These are phyloP conservation scores for Hortiboletus rubellus DNA, from an alignment of 1,284 basidiomycete genomes.

Conservation along the genomic window DNA sequence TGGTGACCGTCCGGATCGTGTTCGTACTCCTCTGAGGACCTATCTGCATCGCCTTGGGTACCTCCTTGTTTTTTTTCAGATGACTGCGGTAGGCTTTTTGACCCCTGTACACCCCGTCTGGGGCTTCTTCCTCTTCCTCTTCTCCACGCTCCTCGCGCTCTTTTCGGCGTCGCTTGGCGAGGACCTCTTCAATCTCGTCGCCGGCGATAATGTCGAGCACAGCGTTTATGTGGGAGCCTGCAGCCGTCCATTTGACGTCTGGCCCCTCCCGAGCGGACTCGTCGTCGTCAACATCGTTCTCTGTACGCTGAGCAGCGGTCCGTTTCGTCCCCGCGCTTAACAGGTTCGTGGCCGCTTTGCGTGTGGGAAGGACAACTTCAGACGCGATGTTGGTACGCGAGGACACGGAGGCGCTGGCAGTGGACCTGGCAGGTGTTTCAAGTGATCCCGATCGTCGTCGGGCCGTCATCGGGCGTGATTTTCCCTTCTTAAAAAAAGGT, in stretches of 20 bases:
- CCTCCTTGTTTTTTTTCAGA: conserved; percentile 77
- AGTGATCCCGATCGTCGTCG: conserved; percentile 63
- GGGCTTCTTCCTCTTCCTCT: conserved; percentile 61
- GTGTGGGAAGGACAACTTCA: conserved; percentile 72
- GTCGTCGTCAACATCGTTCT: conserved; percentile 46
- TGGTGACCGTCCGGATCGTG: conserved; percentile 93
- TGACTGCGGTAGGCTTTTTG: conserved; percentile 81
- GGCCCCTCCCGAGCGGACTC: conserved; percentile 58
- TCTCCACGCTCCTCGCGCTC: conserved; percentile 52
- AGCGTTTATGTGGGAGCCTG: conserved; percentile 65
- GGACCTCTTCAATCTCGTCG: conserved; percentile 74
- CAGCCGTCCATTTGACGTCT: conserved; percentile 76
- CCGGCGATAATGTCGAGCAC: conserved; percentile 75
- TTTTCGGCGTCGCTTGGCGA: conserved; percentile 61
- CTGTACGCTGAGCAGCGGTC: conserved; percentile 57
- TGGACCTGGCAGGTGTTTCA: conserved; percentile 23
- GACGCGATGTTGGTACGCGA: conserved; percentile 47
- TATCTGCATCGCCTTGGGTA: conserved; percentile 87
- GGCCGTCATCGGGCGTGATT: conserved; percentile 66
- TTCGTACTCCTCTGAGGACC: conserved; percentile 81
- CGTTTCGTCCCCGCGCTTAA: conserved; percentile 87
- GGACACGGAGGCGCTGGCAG: conserved; percentile 27
- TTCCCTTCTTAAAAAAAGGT: conserved; percentile 87
- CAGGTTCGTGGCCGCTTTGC: conserved; percentile 65
- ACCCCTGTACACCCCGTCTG: conserved; percentile 91